These are phyloP conservation scores for Fusarium piperis DNA, from an alignment of 2,329 filamentous ascomycete species.

Conservation along the genomic window DNA sequence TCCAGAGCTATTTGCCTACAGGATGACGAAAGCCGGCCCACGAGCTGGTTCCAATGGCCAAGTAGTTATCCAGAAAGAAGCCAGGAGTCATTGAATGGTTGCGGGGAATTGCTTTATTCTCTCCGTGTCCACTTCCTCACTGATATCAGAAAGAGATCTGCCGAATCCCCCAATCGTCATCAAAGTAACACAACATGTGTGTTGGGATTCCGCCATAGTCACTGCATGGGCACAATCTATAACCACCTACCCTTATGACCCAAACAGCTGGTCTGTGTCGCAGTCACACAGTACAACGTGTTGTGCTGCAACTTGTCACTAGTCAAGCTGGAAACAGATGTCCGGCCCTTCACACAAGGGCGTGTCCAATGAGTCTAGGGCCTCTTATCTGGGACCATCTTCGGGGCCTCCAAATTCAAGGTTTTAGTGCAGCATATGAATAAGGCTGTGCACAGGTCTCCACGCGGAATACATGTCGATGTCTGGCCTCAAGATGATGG, in stretches of 20 bases:
- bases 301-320: conserved; percentile 21
- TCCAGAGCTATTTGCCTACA: neutral
- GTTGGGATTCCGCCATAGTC: neutral
- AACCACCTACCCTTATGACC: neutral
- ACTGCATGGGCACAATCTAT: conserved; percentile 9
- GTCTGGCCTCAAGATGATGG: neutral
- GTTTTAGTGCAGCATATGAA: conserved; percentile 8
- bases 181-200: conserved; percentile 6
- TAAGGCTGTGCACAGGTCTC: neutral
- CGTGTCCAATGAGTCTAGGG: conserved; percentile 26
- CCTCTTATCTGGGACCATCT: conserved; percentile 32
- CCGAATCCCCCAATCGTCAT: neutral
- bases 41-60: neutral
- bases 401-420: neutral
- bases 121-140: neutral
- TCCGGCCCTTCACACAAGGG: conserved; percentile 14
- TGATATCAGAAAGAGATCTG: neutral
- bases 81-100: neutral
- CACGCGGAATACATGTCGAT: neutral
- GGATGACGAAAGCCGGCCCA: neutral
- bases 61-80: neutral
- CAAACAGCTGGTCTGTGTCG: conserved; percentile 8
- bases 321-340: conserved; percentile 19
- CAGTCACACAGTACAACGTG: conserved; percentile 1
- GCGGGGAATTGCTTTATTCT: neutral